Evolutionary conservation across 768 basidiomycete species (phyloP), one percentile per base, ranked within the genome.

Genomic region (Dictyophora rubrovolvata): DNA sequence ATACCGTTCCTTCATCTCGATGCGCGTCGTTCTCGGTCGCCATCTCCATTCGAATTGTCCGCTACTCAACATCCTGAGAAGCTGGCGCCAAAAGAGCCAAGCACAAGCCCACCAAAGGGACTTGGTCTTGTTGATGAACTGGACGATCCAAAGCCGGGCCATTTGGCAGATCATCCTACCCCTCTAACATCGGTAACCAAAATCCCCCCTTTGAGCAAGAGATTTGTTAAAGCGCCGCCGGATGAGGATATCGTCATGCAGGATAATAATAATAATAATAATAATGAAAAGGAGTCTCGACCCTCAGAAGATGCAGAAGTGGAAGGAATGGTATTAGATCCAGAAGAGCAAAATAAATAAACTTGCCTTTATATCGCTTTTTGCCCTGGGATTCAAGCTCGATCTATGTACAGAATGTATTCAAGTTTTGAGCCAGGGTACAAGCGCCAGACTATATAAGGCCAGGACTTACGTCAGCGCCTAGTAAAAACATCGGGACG

Each of bases 1-100:
- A 92, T 93, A 60, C 82, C 90, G 6, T 93, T 93, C 77, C 73
- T 91, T 22, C 89, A 92, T 65, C 82, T 85, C 53, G 89, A 91
- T 69, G 85, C 87, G 18, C 80, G 89, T 58, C 80, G 87, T 55
- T 88, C 87, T 42, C 83, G 83, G 66, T 89, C 87, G 20, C 85
- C 87, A 23, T 87, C 87, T 23, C 87, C 89, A 8, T 70, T 89
- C 47, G 70, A 77, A 18, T 75, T 89, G 35, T 69, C 75, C 1
- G 71, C 66, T 21, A 67, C 72, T 21, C 62, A n/a, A 58, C 58
- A 16, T 74, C 56, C 63, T 72, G 37, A 56, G 73, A 63, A 47
- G 51, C 23, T n/a, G n/a, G 50, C 16, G 34, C 12, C 22, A 18
- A 28, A 36, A 5, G 60, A 57, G 17, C 9, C 34, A n/a, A 42